These are phyloP conservation scores for Fagus crenata DNA, from an alignment of 306 rosid species.

Conservation along the genomic window DNA sequence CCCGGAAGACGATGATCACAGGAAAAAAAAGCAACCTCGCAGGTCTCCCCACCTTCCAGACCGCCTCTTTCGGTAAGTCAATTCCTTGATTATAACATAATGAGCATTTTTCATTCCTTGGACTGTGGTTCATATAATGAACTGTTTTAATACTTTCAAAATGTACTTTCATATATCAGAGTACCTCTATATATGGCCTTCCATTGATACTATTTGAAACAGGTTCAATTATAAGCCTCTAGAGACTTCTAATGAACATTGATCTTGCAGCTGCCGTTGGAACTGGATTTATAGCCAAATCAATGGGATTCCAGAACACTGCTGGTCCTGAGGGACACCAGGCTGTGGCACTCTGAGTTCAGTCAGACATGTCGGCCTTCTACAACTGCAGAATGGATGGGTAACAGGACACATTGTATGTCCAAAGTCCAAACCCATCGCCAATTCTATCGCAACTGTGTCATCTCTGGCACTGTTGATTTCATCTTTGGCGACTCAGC, in stretches of 20 bases:
- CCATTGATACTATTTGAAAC: too few relatives aligned
- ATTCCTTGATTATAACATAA: too few relatives aligned
- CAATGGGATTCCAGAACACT: constrained; percentile 59
- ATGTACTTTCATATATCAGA: too few relatives aligned
- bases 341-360: constrained; percentile 76
- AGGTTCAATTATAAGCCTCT: background rate
- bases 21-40: constrained; percentile 37
- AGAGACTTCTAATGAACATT: background rate
- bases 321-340: constrained; percentile 71
- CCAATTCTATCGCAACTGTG: constrained; percentile 80
- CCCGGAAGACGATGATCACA: constrained; percentile 48
- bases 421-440: constrained; percentile 52
- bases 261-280: constrained; percentile 42
- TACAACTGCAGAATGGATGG: constrained; percentile 61
- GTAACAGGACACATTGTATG: constrained; percentile 68
- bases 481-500: constrained; percentile 65
- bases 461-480: constrained; percentile 68
- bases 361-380: constrained; percentile 50
- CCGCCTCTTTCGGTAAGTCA: constrained; percentile 54
- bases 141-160: too few relatives aligned
- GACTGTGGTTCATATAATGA: too few relatives aligned
- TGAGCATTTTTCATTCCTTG: too few relatives aligned
- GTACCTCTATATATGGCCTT: too few relatives aligned
- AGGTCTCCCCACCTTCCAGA: constrained; percentile 41
- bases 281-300: constrained; percentile 41